Conservation (phyloP, 169 alveolate species). For the Plasmodium vivax region DNA sequence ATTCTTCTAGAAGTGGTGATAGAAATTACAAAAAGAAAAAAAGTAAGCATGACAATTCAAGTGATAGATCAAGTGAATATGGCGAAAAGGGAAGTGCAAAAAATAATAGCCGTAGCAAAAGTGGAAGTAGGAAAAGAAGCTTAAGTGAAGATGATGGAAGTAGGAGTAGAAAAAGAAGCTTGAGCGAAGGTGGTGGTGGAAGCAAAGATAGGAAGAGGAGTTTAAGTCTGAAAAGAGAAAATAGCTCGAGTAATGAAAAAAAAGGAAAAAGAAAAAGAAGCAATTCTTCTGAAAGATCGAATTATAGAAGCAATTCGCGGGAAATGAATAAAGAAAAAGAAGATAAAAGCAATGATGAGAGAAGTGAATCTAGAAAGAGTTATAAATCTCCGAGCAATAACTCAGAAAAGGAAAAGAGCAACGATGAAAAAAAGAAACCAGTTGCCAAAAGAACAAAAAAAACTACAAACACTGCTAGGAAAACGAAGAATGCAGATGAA, state of each 20-base stretch:
- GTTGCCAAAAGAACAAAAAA: constrained; percentile 6
- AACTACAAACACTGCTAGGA: constrained; percentile 2
- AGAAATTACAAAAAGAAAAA: constrained; percentile 47
- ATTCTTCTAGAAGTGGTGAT: constrained; percentile 57
- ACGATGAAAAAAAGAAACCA: constrained; percentile 21
- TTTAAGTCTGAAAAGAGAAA: constrained; percentile 46
- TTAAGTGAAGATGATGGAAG: constrained; percentile 29
- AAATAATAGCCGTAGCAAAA: constrained; percentile 37
- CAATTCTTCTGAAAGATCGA: no score
- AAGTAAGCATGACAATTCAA: constrained; percentile 37
- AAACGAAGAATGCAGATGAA: constrained; percentile 6
- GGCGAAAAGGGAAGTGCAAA: constrained; percentile 36
- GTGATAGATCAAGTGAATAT: constrained; percentile 44
- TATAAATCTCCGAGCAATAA: constrained; percentile 9
- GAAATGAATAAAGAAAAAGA: constrained; percentile 13
- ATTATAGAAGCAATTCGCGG: no score
- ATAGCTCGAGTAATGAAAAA: constrained; percentile 30
- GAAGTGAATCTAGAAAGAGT: constrained; percentile 29
- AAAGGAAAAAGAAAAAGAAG: constrained; percentile 20
- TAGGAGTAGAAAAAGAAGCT: constrained; percentile 35
- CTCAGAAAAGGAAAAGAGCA: constrained; percentile 19
- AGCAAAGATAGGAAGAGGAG: constrained; percentile 5
- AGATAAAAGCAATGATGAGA: constrained; percentile 15
- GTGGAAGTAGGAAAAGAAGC: constrained; percentile 38
- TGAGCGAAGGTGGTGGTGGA: constrained; percentile 24